These are phyloP conservation scores for Elsinoe ampelina DNA, from an alignment of 2,329 filamentous ascomycete species.

Conservation along the genomic window DNA sequence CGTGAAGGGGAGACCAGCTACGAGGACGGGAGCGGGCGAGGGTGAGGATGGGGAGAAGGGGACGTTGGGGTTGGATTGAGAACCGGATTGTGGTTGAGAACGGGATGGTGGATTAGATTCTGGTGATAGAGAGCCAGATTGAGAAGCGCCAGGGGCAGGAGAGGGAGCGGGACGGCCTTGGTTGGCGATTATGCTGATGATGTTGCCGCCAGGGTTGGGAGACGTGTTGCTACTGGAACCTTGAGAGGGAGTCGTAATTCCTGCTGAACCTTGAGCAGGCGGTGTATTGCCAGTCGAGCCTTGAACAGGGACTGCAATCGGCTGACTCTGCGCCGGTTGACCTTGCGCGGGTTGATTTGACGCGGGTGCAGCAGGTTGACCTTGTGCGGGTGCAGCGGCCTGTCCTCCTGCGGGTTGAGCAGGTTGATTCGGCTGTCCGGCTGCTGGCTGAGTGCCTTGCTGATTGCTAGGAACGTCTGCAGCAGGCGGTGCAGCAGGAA, in stretches of 20 bases:
- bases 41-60: neutral
- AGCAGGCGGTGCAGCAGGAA: neutral
- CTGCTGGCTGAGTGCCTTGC: neutral
- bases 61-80: neutral
- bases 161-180: neutral
- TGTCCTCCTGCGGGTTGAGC: neutral
- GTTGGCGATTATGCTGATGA: conserved; percentile 9
- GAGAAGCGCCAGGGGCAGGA: neutral
- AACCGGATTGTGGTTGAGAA: neutral
- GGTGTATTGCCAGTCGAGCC: neutral
- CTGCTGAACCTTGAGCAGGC: neutral
- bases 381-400: neutral
- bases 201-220: neutral
- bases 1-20: conserved; percentile 3
- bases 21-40: neutral
- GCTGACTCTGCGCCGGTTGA: neutral
- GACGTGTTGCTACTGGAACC: neutral
- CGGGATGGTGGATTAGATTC: neutral
- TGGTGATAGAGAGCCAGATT: neutral
- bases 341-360: neutral
- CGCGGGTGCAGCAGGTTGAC: neutral
- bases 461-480: neutral
- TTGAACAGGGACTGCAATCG: neutral
- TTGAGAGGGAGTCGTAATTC: neutral
- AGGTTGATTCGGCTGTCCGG: neutral